Conservation (phyloP, 495 filamentous ascomycete genomes). For the Aspergillus coremiiformis region DNA sequence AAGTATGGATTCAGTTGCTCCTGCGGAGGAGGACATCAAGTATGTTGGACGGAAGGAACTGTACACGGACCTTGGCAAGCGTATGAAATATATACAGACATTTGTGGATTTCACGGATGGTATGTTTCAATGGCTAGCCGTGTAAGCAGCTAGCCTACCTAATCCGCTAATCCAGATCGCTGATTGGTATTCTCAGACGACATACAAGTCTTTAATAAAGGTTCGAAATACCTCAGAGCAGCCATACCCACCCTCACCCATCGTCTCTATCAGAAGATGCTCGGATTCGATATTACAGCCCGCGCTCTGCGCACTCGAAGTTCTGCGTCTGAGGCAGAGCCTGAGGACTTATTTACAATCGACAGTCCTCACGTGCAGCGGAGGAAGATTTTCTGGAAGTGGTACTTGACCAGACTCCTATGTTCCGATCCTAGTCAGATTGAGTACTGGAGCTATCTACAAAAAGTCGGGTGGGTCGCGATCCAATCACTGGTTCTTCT, state of each 20-base stretch:
- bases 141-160: background rate
- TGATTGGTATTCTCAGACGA: slow-evolving; percentile 35
- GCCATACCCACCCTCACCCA: slow-evolving; percentile 48
- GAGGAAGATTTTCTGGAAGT: slow-evolving; percentile 55
- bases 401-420: slow-evolving; percentile 53
- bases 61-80: slow-evolving; percentile 49
- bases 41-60: slow-evolving; percentile 53
- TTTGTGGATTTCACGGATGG: slow-evolving; percentile 55
- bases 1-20: background rate
- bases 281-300: slow-evolving; percentile 60
- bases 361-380: slow-evolving; percentile 53
- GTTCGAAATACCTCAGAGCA: slow-evolving; percentile 53
- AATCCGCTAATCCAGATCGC: background rate
- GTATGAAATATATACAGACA: slow-evolving; percentile 52
- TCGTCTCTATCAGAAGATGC: slow-evolving; percentile 56
- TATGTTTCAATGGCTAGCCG: slow-evolving; percentile 22
- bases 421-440: slow-evolving; percentile 52
- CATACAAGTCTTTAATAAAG: slow-evolving; percentile 48
- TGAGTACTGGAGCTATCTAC: slow-evolving; percentile 60
- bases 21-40: background rate
- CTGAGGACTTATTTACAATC: slow-evolving; percentile 46
- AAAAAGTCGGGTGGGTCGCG: slow-evolving; percentile 48
- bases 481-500: background rate
- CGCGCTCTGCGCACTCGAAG: slow-evolving; percentile 51
- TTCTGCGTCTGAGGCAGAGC: slow-evolving; percentile 47